Evolutionary conservation across 2,329 filamentous ascomycete genomes (phyloP).

Genomic region (Hypoxylon sp.): DNA sequence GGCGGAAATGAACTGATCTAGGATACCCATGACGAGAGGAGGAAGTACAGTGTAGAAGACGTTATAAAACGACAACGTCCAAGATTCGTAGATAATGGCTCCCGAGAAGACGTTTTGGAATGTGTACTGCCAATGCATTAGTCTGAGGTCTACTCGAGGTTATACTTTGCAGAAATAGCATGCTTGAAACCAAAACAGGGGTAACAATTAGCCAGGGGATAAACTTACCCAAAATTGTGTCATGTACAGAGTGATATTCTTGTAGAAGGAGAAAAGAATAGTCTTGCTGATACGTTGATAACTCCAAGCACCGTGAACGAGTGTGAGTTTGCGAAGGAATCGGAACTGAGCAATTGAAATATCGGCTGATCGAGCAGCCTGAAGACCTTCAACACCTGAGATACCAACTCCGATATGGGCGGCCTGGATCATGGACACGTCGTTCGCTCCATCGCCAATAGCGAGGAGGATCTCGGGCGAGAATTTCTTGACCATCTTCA

Average conservation of each 20-base stretch:
- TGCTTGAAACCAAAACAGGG: background rate
- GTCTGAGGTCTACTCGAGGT: constrained; percentile 47
- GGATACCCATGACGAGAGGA: constrained; percentile 93
- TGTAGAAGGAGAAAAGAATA: constrained; percentile 99
- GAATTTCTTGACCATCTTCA: constrained; percentile 95
- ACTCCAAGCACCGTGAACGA: constrained; percentile 97
- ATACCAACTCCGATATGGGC: constrained; percentile 98
- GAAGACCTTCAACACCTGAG: constrained; percentile 95
- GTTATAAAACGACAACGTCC: constrained; percentile 99
- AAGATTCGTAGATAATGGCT: constrained; percentile 98
- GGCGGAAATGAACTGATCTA: constrained; percentile 97
- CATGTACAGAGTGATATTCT: constrained; percentile 98
- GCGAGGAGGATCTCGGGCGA: constrained; percentile 94
- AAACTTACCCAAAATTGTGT: constrained; percentile 96
- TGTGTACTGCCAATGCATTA: constrained; percentile 75
- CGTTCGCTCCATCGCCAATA: constrained; percentile 97
- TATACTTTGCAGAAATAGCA: background rate
- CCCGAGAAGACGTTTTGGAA: constrained; percentile 99
- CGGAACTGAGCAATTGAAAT: constrained; percentile 97
- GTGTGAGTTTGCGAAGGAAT: constrained; percentile 90
- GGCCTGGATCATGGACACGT: constrained; percentile 99
- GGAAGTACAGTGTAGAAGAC: constrained; percentile 97
- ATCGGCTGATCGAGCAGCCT: constrained; percentile 95
- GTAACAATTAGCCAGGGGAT: background rate
- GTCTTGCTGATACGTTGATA: constrained; percentile 98